Percentiles rank a stretch among this genome's conserved stretches.
These are phyloP conservation scores for Auriscalpium microsporum DNA, from an alignment of 768 basidiomycete species.

Conservation along the genomic window DNA sequence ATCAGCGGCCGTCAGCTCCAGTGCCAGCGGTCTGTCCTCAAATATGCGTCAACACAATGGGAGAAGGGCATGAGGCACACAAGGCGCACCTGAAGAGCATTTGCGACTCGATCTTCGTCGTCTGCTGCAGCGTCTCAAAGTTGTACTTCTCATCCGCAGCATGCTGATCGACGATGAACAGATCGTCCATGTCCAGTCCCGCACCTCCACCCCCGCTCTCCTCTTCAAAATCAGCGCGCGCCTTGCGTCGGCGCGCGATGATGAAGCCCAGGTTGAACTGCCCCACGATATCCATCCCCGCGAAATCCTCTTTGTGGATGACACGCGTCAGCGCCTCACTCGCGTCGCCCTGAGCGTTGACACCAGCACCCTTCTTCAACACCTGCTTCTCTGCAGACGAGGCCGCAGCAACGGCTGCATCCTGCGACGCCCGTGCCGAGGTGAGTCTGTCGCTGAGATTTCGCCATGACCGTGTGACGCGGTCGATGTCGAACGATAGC, in stretches of 20 bases:
- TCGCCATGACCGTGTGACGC: constrained; percentile 21
- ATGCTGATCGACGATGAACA: constrained; percentile 97
- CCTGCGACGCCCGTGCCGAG: not conserved
- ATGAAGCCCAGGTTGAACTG: constrained; percentile 98
- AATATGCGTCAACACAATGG: not conserved
- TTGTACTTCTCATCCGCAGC: constrained; percentile 99
- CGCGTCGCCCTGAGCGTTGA: constrained; percentile 40
- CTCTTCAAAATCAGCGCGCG: not conserved
- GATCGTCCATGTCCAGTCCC: constrained; percentile 52
- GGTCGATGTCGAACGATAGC: constrained; percentile 28
- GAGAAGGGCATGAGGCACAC: not conserved
- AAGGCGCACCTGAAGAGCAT: constrained; percentile 63
- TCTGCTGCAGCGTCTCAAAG: constrained; percentile 87
- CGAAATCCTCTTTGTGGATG: constrained; percentile 84
- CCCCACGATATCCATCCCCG: constrained; percentile 73
- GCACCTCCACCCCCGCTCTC: constrained; percentile 7
- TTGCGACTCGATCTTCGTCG: constrained; percentile 85
- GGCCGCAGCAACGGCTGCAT: not conserved
- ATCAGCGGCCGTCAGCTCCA: constrained; percentile 86
- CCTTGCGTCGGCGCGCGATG: constrained; percentile 56
- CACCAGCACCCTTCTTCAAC: constrained; percentile 12
- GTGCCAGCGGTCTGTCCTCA: constrained; percentile 50
- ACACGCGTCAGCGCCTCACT: constrained; percentile 69
- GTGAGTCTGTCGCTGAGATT: constrained; percentile 3
- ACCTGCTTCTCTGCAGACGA: not conserved